A percentile compares a stretch with the other conserved stretches of the same genome.
Conservation (phyloP, 768 basidiomycete species). For the Galerina sulciceps region DNA sequence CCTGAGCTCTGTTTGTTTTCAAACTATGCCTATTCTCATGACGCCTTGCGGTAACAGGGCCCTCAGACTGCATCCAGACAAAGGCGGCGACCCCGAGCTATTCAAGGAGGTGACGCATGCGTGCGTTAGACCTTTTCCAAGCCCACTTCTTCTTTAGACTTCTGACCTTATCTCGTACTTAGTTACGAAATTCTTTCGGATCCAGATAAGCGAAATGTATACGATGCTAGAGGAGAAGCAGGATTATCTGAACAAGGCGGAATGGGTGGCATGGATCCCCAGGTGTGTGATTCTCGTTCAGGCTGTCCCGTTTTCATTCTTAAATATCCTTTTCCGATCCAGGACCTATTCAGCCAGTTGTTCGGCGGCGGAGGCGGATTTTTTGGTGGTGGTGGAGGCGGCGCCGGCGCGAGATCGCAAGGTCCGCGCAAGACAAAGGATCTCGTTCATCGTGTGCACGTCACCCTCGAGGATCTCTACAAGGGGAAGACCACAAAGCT, state of each 20-base stretch:
- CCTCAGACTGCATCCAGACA: slow-evolving; percentile 86
- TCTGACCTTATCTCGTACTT: background rate
- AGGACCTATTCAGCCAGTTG: slow-evolving; percentile 97
- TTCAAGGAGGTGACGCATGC: slow-evolving; percentile 98
- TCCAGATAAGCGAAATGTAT: slow-evolving; percentile 75
- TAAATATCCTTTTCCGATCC: slow-evolving; percentile 12
- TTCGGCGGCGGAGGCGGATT: slow-evolving; percentile 86
- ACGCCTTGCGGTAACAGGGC: slow-evolving; percentile 53
- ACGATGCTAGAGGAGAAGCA: slow-evolving; percentile 93
- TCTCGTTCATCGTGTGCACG: slow-evolving; percentile 94
- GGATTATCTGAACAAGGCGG: slow-evolving; percentile 86
- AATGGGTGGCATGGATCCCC: slow-evolving; percentile 96
- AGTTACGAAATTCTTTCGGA: slow-evolving; percentile 96
- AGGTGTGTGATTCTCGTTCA: slow-evolving; percentile 49
- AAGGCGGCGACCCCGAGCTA: slow-evolving; percentile 93
- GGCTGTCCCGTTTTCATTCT: background rate
- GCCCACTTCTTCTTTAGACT: background rate
- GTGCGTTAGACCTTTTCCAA: slow-evolving; percentile 51
- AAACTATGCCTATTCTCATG: slow-evolving; percentile 11
- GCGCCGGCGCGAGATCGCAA: slow-evolving; percentile 60
- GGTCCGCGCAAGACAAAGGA: slow-evolving; percentile 96
- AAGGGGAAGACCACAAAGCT: slow-evolving; percentile 99
- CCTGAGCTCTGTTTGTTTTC: slow-evolving; percentile 9
- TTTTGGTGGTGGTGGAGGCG: slow-evolving; percentile 70
- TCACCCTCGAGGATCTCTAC: slow-evolving; percentile 98